Evolutionary conservation across 495 filamentous ascomycete genomes (phyloP), one percentile per base, ranked within the genome.

Genomic region (Xylaria nigripes): DNA sequence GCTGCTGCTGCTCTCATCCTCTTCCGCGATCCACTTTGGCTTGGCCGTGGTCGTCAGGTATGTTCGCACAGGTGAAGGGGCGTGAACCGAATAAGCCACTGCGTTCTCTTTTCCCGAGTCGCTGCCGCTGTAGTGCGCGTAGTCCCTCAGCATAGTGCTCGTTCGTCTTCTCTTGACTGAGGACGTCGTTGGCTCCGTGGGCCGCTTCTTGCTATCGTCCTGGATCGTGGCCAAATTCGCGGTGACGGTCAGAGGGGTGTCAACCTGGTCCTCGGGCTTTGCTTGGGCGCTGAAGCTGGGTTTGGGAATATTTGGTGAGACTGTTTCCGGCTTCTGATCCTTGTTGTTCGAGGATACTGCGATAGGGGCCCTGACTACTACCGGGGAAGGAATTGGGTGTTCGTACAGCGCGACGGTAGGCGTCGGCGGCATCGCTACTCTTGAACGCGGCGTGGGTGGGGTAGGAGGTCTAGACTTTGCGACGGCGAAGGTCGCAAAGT

Each of bases 381-480:
- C 7, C 44, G 44, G 1, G 9, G 3, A 25, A 15, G 18, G 5
- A 5, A 15, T n/a, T 8, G 44, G 3, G 22, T 38, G 19, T n/a
- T 46, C 18, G 32, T 40, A 55, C 3, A 55, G 52, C 32, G 52
- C 36, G 13, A 55, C 52, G 36, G 23, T 48, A 1, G 52, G 52
- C 23, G 52, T 48, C 36, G 8, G n/a, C 29, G 22, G 29, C 13
- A 24, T 21, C 15, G 21, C 7, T 3, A 16, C 3, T 3, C 3
- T 29, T 2, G 30, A 27, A 6, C 19, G 32, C 21, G 43, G 50
- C 22, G 25, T 47, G 3, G 25, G 32, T 6, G 51, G 49, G 12
- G 12, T 30, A 6, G 42, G 42, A 0, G 36, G 36, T n/a, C 10
- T 18, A n/a, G 3, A 18, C 18, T 16, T 40, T 1, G 3, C 36